Percentiles rank a stretch among this genome's conserved stretches.
phyloP scores from a whole-genome alignment of 208 protist genomes.

The Porcisia deanei region DNA sequence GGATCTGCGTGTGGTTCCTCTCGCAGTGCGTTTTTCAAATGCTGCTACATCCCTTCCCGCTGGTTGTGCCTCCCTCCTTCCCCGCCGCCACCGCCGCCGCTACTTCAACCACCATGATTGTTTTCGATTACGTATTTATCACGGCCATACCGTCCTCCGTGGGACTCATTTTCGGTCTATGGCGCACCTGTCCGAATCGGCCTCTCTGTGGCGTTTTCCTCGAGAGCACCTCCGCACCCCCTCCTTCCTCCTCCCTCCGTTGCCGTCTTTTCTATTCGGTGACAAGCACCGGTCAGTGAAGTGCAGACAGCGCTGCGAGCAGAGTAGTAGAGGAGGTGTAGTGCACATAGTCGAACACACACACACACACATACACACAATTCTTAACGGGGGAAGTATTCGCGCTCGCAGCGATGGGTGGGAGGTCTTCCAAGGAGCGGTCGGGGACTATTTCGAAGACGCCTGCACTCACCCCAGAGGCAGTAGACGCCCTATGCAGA shows the following conservation, averaged over 20 bases:
- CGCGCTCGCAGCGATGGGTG: conserved; percentile 9
- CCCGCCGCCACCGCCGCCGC: not conserved
- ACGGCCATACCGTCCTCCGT: not conserved
- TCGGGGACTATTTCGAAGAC: not conserved
- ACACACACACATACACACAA: not conserved
- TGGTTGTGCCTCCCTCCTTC: not conserved
- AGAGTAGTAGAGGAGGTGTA: not conserved
- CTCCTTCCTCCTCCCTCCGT: not conserved
- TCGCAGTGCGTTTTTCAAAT: not conserved
- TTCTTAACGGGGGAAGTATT: not conserved
- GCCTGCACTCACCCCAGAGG: conserved; percentile 3
- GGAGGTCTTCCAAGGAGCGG: conserved; percentile 10
- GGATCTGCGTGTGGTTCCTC: not conserved
- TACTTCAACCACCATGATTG: no score
- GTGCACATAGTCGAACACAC: not conserved
- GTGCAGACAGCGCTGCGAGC: not conserved
- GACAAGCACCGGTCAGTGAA: not conserved
- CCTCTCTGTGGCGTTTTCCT: not conserved
- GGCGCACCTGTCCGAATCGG: not conserved
- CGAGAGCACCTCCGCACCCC: not conserved
- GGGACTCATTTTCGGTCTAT: not conserved
- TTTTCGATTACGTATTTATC: no score
- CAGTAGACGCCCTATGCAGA: conserved; percentile 35
- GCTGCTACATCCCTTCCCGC: not conserved
- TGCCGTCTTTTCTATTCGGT: not conserved